phyloP scores from a whole-genome alignment of 129 eudicot species.

The Arctium lappa region DNA sequence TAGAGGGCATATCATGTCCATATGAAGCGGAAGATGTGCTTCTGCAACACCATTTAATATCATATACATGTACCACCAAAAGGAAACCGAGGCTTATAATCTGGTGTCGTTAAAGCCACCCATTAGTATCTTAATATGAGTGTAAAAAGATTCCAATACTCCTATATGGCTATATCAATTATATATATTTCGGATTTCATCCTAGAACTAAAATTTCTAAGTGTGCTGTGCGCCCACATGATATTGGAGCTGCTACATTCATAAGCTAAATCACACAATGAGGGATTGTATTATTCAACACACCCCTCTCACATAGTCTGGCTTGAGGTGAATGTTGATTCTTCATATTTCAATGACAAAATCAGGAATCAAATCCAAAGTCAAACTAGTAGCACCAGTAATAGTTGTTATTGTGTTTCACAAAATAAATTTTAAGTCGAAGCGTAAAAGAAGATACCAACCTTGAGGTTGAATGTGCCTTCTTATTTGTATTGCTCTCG shows the following conservation, averaged over 20 bases:
- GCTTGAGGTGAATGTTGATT: too few relatives aligned
- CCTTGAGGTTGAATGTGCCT: constrained; percentile 56
- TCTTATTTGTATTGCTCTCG: constrained; percentile 34
- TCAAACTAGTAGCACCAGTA: background rate
- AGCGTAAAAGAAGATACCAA: constrained; percentile 21
- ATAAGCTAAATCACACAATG: background rate
- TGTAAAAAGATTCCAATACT: too few relatives aligned
- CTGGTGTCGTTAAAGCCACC: too few relatives aligned
- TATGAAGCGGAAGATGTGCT: constrained; percentile 62
- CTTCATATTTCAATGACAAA: background rate
- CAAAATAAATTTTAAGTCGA: background rate
- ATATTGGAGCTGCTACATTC: too few relatives aligned
- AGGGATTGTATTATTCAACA: background rate
- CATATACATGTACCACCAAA: background rate
- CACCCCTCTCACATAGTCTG: too few relatives aligned
- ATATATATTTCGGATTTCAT: too few relatives aligned
- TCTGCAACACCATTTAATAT: constrained; percentile 43
- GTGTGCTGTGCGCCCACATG: too few relatives aligned
- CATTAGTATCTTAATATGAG: too few relatives aligned
- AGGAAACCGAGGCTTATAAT: background rate
- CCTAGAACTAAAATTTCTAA: too few relatives aligned
- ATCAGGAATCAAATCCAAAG: background rate
- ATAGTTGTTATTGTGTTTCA: background rate
- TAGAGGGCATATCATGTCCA: constrained; percentile 51
- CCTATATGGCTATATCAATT: too few relatives aligned